Evolutionary conservation across 2,329 filamentous ascomycete species (phyloP), one percentile per base, ranked within the genome.

Genomic region (Scytalidium sp.): DNA sequence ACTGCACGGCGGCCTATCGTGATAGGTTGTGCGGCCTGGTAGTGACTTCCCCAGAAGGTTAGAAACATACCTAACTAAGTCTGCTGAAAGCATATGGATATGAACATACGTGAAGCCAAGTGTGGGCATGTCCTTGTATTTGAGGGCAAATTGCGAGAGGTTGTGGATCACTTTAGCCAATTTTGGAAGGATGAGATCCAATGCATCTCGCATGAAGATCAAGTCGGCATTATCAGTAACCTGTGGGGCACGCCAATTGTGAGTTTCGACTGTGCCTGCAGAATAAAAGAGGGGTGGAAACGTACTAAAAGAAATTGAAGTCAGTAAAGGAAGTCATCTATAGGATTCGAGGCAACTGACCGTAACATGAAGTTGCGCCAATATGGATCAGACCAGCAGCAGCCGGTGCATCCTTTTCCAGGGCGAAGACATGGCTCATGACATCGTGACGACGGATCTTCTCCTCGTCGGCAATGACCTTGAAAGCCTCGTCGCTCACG

Each of bases 381-480:
- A 79, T 83, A 67, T 96, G 91, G 52, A 96, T 93, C 59, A 94
- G 88, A 27, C 88, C 88, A 13, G 87, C 88, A 9, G 90, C 90
- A 27, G 81, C 85, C 1, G 89, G 89, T 3, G 88, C 88, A 52
- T 79, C 83, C 57, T 79, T 70, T 3, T 88, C 90, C 67, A 86
- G 93, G 13, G 87, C 84, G 58, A 90, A 83, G 43, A 93, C 86
- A 62, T 88, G 84, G 19, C 27, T 74, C 75, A 79, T 78, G 45
- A 80, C 76, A 73, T 84, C 81, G 67, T 90, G 85, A 46, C 87
- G 73, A 41, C 86, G 74, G 22, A 70, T 73, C 73, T 84, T 90
- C 71, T 95, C 90, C 73, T 96, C 90, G 47, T 85, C 81, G 2
- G 82, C 76, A 19, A 87, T 87, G 56, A 85, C 75, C 58, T 85